Evolutionary conservation across 805 yeast genomes (phyloP).

Genomic region (Metschnikowia borealis): DNA sequence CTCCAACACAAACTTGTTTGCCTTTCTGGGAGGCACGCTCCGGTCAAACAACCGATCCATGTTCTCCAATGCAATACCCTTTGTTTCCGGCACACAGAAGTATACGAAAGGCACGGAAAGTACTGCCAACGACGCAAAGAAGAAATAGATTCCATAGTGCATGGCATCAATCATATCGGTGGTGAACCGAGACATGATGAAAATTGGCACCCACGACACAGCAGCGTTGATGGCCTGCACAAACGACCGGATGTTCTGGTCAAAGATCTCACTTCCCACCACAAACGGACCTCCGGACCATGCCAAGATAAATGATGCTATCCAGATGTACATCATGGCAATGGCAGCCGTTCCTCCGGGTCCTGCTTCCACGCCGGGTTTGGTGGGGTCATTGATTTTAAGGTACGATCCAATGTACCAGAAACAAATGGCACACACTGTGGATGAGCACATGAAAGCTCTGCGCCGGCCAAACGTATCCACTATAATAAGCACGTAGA

Average conservation of each 20-base stretch:
- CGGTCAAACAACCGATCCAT: conserved; percentile 27
- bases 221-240: conserved; percentile 40
- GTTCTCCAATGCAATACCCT: conserved; percentile 34
- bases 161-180: conserved; percentile 31
- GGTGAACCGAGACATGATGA: conserved; percentile 34
- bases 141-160: conserved; percentile 36
- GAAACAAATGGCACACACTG: conserved; percentile 33
- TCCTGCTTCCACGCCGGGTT: conserved; percentile 29
- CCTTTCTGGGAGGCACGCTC: conserved; percentile 20
- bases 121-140: conserved; percentile 33
- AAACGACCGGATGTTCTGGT: conserved; percentile 37
- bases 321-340: conserved; percentile 41
- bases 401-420: conserved; percentile 39
- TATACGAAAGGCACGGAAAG: conserved; percentile 35
- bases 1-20: conserved; percentile 20
- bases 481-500: conserved; percentile 32
- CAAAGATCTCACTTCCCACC: conserved; percentile 37
- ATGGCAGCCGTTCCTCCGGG: conserved; percentile 39
- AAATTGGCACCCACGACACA: conserved; percentile 38
- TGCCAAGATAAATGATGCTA: conserved; percentile 37
- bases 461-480: conserved; percentile 34
- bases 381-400: conserved; percentile 31
- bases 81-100: conserved; percentile 37
- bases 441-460: conserved; percentile 34
- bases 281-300: conserved; percentile 43